Percentiles rank a stretch among this genome's conserved stretches.
Evolutionary conservation across 352 stramenopile species (phyloP).

Genomic region (Globisporangium okanoganense): DNA sequence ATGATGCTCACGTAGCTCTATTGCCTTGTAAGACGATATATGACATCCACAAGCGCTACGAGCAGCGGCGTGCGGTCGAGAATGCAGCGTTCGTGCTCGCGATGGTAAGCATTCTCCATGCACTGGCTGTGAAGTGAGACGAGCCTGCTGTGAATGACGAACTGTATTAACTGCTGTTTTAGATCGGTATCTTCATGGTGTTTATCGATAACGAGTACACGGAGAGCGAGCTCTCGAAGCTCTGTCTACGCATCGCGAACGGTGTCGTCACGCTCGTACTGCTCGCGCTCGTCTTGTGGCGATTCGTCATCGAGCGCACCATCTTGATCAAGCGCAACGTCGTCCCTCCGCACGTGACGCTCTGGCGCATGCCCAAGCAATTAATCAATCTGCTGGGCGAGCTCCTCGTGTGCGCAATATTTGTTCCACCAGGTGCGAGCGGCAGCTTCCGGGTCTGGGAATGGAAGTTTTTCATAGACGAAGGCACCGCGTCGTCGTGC

Average conservation of each 20-base stretch:
- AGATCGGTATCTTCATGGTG: constrained; percentile 55
- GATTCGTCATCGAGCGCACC: constrained; percentile 46
- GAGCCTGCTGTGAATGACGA: too few relatives aligned
- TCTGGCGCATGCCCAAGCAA: constrained; percentile 44
- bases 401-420: constrained; percentile 43
- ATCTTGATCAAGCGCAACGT: constrained; percentile 66
- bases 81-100: constrained; percentile 53
- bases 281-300: constrained; percentile 46
- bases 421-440: constrained; percentile 46
- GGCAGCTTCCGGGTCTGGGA: constrained; percentile 55
- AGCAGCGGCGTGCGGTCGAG: constrained; percentile 55
- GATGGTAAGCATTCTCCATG: constrained; percentile 26
- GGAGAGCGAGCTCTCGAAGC: constrained; percentile 25
- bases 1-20: neutral
- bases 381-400: constrained; percentile 41
- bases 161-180: neutral
- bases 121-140: too few relatives aligned
- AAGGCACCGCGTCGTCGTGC: constrained; percentile 22
- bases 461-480: constrained; percentile 62
- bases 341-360: constrained; percentile 45
- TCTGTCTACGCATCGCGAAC: constrained; percentile 39
- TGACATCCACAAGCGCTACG: constrained; percentile 54
- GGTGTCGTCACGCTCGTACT: constrained; percentile 40
- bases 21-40: constrained; percentile 42
- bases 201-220: constrained; percentile 69